phyloP scores from a whole-genome alignment of 495 filamentous ascomycete species.

The Apodospora peruviana region DNA sequence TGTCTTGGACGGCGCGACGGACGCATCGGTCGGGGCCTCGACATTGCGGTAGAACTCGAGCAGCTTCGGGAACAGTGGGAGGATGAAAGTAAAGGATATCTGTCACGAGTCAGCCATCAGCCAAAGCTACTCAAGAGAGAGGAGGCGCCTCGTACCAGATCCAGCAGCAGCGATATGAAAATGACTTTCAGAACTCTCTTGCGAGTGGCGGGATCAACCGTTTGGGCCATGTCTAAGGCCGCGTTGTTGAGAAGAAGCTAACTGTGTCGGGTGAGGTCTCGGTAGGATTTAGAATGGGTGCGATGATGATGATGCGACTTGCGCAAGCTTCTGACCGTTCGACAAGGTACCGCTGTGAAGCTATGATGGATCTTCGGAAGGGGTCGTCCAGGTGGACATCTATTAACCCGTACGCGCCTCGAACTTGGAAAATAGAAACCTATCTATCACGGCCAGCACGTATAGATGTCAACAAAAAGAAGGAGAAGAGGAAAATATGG shows the following conservation, averaged over 20 bases:
- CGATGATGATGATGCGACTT: background rate
- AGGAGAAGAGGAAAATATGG: conserved; percentile 1
- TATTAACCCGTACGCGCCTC: background rate
- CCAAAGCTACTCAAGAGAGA: conserved; percentile 15
- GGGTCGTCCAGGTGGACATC: background rate
- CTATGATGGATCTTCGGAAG: too few relatives aligned
- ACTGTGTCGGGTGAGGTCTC: background rate
- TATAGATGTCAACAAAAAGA: background rate
- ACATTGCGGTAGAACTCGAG: conserved; percentile 86
- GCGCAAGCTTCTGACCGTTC: background rate
- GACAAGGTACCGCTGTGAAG: too few relatives aligned
- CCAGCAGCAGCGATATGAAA: conserved; percentile 49
- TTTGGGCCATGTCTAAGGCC: conserved; percentile 29
- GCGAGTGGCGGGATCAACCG: conserved; percentile 47
- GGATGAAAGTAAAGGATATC: conserved; percentile 79
- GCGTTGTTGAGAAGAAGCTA: background rate
- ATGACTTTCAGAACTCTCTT: conserved; percentile 80
- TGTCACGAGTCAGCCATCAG: conserved; percentile 17
- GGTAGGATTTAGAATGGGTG: background rate
- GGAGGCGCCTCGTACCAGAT: conserved; percentile 36
- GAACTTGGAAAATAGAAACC: background rate
- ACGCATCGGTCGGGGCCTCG: conserved; percentile 52
- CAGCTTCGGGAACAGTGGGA: conserved; percentile 90
- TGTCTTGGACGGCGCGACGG: conserved; percentile 43
- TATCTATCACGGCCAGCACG: conserved; percentile 14